Percentiles rank a stretch among this genome's conserved stretches.
These are phyloP conservation scores for Akanthomyces uredinophilus DNA, from an alignment of 2,329 filamentous ascomycete species.

Conservation along the genomic window DNA sequence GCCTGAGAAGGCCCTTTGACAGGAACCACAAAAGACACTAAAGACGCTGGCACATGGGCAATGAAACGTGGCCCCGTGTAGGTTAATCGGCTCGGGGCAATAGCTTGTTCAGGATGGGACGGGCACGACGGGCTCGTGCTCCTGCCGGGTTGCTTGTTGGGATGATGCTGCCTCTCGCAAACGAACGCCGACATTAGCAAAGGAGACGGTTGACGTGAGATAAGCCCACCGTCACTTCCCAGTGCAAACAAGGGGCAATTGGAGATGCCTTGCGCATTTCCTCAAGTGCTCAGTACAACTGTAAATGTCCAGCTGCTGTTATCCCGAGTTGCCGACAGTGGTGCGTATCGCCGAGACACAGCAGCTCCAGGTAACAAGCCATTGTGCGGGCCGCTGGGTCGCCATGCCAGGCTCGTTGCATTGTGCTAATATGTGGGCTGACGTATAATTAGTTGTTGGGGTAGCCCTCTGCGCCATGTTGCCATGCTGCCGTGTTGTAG, in stretches of 20 bases:
- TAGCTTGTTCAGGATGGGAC: not conserved
- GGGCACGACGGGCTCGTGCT: not conserved
- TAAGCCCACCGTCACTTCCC: not conserved
- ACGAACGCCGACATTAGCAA: not conserved
- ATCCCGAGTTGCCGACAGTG: conserved; percentile 3
- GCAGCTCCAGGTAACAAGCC: not conserved
- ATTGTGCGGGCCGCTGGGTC: conserved; percentile 5
- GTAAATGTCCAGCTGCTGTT: not conserved
- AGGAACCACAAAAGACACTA: not conserved
- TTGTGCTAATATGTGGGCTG: not conserved
- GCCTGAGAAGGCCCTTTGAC: not conserved
- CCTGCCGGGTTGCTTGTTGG: not conserved
- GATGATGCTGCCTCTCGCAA: not conserved
- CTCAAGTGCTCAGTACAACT: not conserved
- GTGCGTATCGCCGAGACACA: conserved; percentile 11
- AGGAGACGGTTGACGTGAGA: not conserved
- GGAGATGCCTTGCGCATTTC: not conserved
- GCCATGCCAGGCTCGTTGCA: not conserved
- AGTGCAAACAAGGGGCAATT: not conserved
- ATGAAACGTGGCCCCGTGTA: not conserved
- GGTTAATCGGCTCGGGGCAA: not conserved
- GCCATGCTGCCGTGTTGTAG: not conserved
- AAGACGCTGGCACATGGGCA: not conserved
- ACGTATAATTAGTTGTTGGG: not conserved
- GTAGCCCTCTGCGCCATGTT: not conserved